These are phyloP conservation scores for Colletotrichum musae DNA, from an alignment of 2,329 filamentous ascomycete genomes.

Conservation along the genomic window DNA sequence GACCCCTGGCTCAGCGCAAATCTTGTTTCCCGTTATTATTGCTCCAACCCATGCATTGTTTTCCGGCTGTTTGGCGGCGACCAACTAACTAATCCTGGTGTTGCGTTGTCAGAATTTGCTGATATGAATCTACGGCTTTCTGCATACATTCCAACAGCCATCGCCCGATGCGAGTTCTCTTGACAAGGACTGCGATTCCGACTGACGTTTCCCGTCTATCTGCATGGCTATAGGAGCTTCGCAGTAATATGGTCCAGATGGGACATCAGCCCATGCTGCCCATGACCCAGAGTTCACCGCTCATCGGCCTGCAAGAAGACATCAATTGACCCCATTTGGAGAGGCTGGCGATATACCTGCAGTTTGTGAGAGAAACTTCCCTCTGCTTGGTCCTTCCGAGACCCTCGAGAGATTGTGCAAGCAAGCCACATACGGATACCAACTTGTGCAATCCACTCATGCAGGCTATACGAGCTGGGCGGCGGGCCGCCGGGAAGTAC, in stretches of 20 bases:
- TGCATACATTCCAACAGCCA: not conserved
- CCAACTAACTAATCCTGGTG: not conserved
- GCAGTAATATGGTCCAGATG: too few relatives aligned
- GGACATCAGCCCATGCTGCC: not conserved
- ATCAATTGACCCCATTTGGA: too few relatives aligned
- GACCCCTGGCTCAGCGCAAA: slow-evolving; percentile 16
- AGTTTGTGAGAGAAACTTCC: too few relatives aligned
- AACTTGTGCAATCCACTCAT: not conserved
- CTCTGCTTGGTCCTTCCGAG: too few relatives aligned
- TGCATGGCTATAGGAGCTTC: too few relatives aligned
- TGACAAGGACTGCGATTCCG: not conserved
- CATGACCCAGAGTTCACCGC: too few relatives aligned
- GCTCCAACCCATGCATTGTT: slow-evolving; percentile 18
- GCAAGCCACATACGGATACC: not conserved
- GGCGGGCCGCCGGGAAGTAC: not conserved
- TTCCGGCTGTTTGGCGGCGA: slow-evolving; percentile 3
- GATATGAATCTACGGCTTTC: not conserved
- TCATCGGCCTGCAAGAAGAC: too few relatives aligned
- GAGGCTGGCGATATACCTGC: too few relatives aligned
- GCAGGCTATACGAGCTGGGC: not conserved
- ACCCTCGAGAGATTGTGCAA: not conserved
- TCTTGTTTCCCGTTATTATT: slow-evolving; percentile 32
- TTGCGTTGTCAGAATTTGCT: not conserved
- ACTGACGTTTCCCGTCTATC: not conserved
- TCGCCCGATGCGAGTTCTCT: not conserved